Percentiles rank a stretch among this genome's conserved stretches.
These are phyloP conservation scores for Botrytis tulipae DNA, from an alignment of 2,329 filamentous ascomycete species.

Conservation along the genomic window DNA sequence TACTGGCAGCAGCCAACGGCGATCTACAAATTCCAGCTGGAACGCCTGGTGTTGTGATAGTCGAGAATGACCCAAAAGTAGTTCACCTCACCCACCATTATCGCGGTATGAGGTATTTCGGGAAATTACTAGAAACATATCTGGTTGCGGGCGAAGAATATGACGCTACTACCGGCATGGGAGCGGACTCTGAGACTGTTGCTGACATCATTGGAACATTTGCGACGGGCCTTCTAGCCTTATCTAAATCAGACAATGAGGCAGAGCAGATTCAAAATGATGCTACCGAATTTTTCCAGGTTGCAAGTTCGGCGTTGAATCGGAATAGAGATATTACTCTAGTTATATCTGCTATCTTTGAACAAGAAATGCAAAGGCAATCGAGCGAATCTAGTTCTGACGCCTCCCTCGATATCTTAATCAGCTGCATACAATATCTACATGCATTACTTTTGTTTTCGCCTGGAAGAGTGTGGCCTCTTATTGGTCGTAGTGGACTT, in stretches of 20 bases:
- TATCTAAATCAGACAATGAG: conserved; percentile 23
- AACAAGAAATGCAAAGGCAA: conserved; percentile 56
- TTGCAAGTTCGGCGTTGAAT: conserved; percentile 54
- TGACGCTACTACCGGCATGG: conserved; percentile 44
- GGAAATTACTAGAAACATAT: conserved; percentile 70
- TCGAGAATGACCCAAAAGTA: conserved; percentile 72
- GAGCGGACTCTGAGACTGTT: conserved; percentile 58
- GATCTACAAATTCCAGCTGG: conserved; percentile 62
- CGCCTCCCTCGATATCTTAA: conserved; percentile 58
- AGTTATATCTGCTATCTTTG: conserved; percentile 82
- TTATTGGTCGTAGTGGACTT: conserved; percentile 76
- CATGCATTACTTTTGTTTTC: conserved; percentile 68
- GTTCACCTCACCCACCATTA: conserved; percentile 73
- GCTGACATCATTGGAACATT: conserved; percentile 74
- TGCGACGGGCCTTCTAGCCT: conserved; percentile 61
- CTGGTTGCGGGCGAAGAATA: conserved; percentile 53
- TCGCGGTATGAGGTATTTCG: conserved; percentile 76
- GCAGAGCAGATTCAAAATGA: conserved; percentile 44
- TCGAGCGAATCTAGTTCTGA: conserved; percentile 43
- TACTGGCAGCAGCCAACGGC: conserved; percentile 39
- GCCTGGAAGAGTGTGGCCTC: conserved; percentile 86
- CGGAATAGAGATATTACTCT: conserved; percentile 71
- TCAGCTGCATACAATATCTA: conserved; percentile 76
- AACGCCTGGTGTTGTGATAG: conserved; percentile 71
- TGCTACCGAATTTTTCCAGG: conserved; percentile 48